Evolutionary conservation across 2,329 filamentous ascomycete genomes (phyloP).

Genomic region (Cladosporium velox): DNA sequence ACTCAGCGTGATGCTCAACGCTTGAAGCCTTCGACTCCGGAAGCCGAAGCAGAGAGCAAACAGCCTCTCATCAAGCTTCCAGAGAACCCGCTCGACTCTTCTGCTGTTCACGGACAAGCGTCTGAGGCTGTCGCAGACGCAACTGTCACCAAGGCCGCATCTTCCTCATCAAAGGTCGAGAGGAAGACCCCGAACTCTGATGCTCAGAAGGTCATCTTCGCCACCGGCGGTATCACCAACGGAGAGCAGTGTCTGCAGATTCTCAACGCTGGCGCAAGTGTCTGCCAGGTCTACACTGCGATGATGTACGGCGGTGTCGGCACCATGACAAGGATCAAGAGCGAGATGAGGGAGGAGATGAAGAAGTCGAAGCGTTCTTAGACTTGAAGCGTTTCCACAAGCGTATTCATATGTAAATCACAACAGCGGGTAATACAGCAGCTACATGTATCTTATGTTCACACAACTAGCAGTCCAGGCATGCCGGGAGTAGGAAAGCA

Average conservation of each 20-base stretch:
- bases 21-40: conserved; percentile 35
- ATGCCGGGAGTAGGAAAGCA: not conserved
- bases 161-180: conserved; percentile 23
- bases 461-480: not conserved
- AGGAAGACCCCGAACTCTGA: conserved; percentile 27
- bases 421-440: conserved; percentile 7
- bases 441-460: conserved; percentile 11
- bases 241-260: conserved; percentile 80
- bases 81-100: conserved; percentile 24
- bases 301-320: conserved; percentile 64
- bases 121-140: conserved; percentile 24
- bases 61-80: conserved; percentile 38
- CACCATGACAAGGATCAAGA: conserved; percentile 58
- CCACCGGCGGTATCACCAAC: conserved; percentile 88
- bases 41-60: conserved; percentile 33
- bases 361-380: conserved; percentile 20
- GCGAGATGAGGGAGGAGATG: conserved; percentile 51
- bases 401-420: conserved; percentile 18
- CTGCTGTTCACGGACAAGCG: conserved; percentile 27
- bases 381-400: not conserved
- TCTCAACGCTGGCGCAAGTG: conserved; percentile 83
- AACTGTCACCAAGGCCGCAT: not conserved
- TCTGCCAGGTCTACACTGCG: conserved; percentile 70
- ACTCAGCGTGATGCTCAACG: conserved; percentile 34
- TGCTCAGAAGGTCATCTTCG: conserved; percentile 79